Conservation (phyloP, 2,329 filamentous ascomycete genomes). For the Hortaea sp. region DNA sequence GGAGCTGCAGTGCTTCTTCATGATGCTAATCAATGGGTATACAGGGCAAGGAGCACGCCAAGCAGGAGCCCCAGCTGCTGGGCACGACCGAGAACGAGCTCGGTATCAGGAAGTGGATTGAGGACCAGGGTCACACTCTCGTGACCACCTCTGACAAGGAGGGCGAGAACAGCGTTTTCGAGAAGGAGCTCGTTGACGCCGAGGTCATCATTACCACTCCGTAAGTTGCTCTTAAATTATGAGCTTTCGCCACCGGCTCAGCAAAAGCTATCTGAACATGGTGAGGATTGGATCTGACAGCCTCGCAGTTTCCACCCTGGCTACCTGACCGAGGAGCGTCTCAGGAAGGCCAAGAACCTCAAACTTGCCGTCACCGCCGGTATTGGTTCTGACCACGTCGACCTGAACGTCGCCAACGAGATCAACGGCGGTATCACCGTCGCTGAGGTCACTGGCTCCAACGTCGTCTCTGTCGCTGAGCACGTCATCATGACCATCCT, state of each 20-base stretch:
- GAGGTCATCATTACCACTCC: slow-evolving; percentile 99
- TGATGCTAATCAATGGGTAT: slow-evolving; percentile 1
- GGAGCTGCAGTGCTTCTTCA: slow-evolving; percentile 1
- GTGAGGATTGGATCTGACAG: too few species aligned
- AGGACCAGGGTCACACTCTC: slow-evolving; percentile 91
- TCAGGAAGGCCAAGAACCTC: slow-evolving; percentile 97
- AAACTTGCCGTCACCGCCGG: slow-evolving; percentile 95
- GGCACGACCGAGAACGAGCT: slow-evolving; percentile 98
- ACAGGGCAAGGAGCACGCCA: slow-evolving; percentile 70
- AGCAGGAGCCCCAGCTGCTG: slow-evolving; percentile 77
- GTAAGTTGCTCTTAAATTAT: slow-evolving; percentile 41
- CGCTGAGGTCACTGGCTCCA: slow-evolving; percentile 94
- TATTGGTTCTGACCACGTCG: slow-evolving; percentile 97
- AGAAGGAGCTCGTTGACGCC: slow-evolving; percentile 90
- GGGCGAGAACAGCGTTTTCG: slow-evolving; percentile 82
- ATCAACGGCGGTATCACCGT: slow-evolving; percentile 97
- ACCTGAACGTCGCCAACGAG: slow-evolving; percentile 93
- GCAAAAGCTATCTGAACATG: too few species aligned
- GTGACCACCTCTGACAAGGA: slow-evolving; percentile 98
- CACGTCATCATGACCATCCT: slow-evolving; percentile 99
- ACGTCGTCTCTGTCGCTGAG: slow-evolving; percentile 97
- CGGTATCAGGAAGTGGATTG: slow-evolving; percentile 92
- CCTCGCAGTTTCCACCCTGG: slow-evolving; percentile 79
- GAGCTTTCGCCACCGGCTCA: neutral
- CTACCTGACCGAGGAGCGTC: slow-evolving; percentile 91